A percentile compares a stretch with the other conserved stretches of the same genome.
phyloP scores from a whole-genome alignment of 1,284 basidiomycete genomes.

The Phlebopus sp. region DNA sequence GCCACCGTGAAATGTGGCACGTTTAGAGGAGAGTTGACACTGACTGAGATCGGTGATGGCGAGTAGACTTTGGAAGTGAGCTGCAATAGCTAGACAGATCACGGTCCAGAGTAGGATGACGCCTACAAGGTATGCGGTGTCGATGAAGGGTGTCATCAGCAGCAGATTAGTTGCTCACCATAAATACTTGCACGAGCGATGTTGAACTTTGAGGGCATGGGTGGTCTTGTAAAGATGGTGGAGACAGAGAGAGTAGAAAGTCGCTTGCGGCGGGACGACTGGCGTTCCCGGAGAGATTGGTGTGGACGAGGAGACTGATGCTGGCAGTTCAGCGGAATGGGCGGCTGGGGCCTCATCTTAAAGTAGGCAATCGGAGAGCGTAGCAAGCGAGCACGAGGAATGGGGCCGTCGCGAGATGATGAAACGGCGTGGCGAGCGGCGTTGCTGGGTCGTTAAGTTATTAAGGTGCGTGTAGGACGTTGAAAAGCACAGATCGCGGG shows the following conservation, averaged over 20 bases:
- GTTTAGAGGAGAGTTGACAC: slow-evolving; percentile 25
- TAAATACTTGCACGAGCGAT: slow-evolving; percentile 61
- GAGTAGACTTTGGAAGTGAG: slow-evolving; percentile 67
- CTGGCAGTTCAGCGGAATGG: slow-evolving; percentile 26
- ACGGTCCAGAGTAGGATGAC: slow-evolving; percentile 67
- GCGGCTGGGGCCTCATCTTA: slow-evolving; percentile 38
- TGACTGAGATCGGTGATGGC: slow-evolving; percentile 74
- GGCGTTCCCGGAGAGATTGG: slow-evolving; percentile 18
- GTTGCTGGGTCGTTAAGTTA: slow-evolving; percentile 39
- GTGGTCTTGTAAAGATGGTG: slow-evolving; percentile 24
- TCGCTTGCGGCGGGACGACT: slow-evolving; percentile 40
- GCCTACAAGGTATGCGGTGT: slow-evolving; percentile 37
- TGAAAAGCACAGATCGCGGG: too few species aligned
- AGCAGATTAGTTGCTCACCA: slow-evolving; percentile 38
- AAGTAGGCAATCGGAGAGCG: slow-evolving; percentile 11
- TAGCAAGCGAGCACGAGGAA: slow-evolving; percentile 29
- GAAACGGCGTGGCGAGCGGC: slow-evolving; percentile 29
- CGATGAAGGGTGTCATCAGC: not conserved
- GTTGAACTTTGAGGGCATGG: slow-evolving; percentile 59
- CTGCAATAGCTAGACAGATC: slow-evolving; percentile 73
- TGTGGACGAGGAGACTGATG: slow-evolving; percentile 26
- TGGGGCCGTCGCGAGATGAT: slow-evolving; percentile 22
- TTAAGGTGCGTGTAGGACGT: too few species aligned
- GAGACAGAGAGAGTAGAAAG: slow-evolving; percentile 28
- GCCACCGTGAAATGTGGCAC: slow-evolving; percentile 3